Percentiles rank a stretch among this genome's conserved stretches.
Evolutionary conservation across 78 protist genomes (phyloP).

Genomic region (Bodo saltans): DNA sequence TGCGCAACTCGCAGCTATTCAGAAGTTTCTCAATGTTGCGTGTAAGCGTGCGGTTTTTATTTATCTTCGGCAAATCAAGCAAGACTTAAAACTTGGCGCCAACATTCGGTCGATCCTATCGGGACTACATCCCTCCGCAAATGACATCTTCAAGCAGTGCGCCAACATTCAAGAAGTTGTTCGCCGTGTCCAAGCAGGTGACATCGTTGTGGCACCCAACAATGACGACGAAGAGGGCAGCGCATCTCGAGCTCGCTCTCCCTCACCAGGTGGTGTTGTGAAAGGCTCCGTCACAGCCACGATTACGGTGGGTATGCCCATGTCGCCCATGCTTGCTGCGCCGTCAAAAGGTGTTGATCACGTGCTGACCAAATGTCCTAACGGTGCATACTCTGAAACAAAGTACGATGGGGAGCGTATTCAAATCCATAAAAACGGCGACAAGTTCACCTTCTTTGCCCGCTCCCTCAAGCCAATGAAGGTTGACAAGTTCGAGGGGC

Average conservation of each 20-base stretch:
- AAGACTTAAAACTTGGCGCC: conserved; percentile 20
- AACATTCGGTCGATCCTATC: conserved; percentile 40
- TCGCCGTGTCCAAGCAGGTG: not conserved
- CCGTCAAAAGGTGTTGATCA: conserved; percentile 41
- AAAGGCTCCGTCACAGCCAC: not conserved
- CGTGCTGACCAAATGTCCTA: conserved; percentile 39
- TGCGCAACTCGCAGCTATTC: not conserved
- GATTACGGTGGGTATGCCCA: conserved; percentile 57
- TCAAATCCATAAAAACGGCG: conserved; percentile 75
- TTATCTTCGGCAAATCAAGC: conserved; percentile 1
- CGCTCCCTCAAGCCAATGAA: conserved; percentile 61
- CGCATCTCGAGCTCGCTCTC: not conserved
- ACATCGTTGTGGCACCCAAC: not conserved
- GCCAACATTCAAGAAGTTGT: not conserved
- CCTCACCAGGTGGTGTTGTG: not conserved
- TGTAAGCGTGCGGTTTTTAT: not conserved
- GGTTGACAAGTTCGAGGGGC: conserved; percentile 50
- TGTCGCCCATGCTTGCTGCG: conserved; percentile 77
- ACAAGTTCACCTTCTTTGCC: conserved; percentile 48
- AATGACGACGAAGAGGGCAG: too few species aligned
- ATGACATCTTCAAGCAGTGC: conserved; percentile 1
- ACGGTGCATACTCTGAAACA: conserved; percentile 61
- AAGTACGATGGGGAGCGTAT: conserved; percentile 88
- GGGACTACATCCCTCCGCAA: conserved; percentile 58
- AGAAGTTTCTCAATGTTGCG: not conserved